These are phyloP conservation scores for Micractinium sp. DNA, from an alignment of 139 green algal genomes.

Conservation along the genomic window DNA sequence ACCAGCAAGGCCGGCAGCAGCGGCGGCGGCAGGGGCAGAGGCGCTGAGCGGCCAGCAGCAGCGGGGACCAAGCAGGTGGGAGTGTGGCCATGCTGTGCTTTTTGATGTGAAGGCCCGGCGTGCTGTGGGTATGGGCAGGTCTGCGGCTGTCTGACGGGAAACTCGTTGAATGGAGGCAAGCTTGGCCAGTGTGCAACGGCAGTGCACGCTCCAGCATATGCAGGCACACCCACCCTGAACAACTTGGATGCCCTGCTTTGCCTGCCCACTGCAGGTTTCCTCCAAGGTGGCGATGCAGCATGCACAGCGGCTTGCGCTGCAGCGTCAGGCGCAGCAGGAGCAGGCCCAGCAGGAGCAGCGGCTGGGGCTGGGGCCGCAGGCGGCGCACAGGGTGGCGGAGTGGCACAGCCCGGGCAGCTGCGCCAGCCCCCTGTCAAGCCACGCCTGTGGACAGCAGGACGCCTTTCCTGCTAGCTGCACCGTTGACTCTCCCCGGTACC, in stretches of 20 bases:
- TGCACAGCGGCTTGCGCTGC: slow-evolving; percentile 14
- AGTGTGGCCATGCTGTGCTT: no score
- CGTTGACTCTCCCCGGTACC: background rate
- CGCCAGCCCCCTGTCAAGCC: no score
- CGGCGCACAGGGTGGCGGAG: background rate
- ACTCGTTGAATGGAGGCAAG: background rate
- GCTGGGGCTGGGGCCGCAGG: background rate
- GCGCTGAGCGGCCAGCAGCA: background rate
- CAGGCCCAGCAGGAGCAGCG: background rate
- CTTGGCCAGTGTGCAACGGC: background rate
- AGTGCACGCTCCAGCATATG: no score
- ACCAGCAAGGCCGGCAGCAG: background rate
- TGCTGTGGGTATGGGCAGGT: background rate
- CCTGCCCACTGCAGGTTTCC: background rate
- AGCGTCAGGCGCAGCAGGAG: background rate
- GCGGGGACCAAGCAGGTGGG: no score
- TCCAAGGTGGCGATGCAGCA: background rate
- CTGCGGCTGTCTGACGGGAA: background rate
- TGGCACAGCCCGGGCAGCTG: background rate
- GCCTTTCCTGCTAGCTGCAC: no score
- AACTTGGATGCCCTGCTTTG: background rate
- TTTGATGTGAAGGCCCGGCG: background rate
- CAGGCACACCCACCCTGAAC: background rate
- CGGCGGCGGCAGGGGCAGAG: background rate
- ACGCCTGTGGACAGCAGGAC: no score